Percentiles rank a stretch among this genome's conserved stretches.
phyloP scores from a whole-genome alignment of 352 stramenopile species.

The Globisporangium acanthophoron region DNA sequence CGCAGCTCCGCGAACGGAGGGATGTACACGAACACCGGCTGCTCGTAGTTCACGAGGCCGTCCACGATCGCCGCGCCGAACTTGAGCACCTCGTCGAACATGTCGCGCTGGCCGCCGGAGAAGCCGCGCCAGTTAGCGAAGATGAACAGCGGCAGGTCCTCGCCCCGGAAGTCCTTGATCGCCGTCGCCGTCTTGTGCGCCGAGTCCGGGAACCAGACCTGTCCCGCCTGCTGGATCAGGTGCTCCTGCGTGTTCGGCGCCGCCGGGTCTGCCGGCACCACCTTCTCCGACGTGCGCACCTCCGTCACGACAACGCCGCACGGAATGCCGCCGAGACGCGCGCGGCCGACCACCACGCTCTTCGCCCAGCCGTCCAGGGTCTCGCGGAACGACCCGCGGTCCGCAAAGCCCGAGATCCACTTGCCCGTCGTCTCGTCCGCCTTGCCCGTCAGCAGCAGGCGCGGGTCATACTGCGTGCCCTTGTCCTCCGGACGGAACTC shows the following conservation, averaged over 20 bases:
- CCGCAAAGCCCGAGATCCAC: conserved; percentile 95
- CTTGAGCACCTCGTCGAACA: conserved; percentile 99
- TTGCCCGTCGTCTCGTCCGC: conserved; percentile 67
- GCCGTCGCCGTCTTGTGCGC: conserved; percentile 99
- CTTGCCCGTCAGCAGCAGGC: conserved; percentile 88
- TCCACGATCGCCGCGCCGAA: conserved; percentile 99
- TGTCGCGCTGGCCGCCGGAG: conserved; percentile 98
- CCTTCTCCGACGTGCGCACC: conserved; percentile 95
- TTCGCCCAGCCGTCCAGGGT: conserved; percentile 98
- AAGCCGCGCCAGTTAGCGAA: conserved; percentile 99
- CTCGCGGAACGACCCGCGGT: conserved; percentile 98
- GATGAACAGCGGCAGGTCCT: conserved; percentile 99
- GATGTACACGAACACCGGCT: conserved; percentile 99
- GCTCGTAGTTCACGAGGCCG: conserved; percentile 97
- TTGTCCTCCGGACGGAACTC: conserved; percentile 91
- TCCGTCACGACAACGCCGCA: conserved; percentile 99
- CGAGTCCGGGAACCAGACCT: conserved; percentile 99
- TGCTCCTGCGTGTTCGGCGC: conserved; percentile 95
- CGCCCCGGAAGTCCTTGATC: conserved; percentile 98
- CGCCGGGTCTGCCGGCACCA: conserved; percentile 97
- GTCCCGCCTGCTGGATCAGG: conserved; percentile 96
- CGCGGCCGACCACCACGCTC: conserved; percentile 97
- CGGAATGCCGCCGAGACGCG: conserved; percentile 97
- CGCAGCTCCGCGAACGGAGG: conserved; percentile 97
- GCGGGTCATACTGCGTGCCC: conserved; percentile 94